Conservation (phyloP, 768 basidiomycete genomes). For the Kwoniella dejecticola region DNA sequence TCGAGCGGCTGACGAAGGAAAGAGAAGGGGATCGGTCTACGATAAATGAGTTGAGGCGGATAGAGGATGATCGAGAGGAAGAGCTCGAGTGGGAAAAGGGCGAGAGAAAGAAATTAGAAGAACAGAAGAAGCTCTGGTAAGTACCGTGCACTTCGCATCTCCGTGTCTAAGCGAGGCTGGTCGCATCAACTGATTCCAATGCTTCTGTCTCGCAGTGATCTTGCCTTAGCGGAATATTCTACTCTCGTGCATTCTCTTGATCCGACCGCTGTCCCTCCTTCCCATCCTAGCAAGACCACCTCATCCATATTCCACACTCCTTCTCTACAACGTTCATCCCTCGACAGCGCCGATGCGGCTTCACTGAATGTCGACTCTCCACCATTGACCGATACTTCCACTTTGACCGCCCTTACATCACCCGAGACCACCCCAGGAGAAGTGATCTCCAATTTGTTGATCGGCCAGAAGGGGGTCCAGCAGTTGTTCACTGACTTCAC, state of each 20-base stretch:
- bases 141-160: conserved; percentile 20
- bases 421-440: conserved; percentile 9
- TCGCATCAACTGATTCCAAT: too few species aligned
- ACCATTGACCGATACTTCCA: not conserved
- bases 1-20: conserved; percentile 34
- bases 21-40: conserved; percentile 39
- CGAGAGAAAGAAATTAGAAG: conserved; percentile 42
- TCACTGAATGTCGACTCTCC: not conserved
- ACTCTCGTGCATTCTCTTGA: conserved; percentile 42
- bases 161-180: too few species aligned
- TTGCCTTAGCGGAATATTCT: conserved; percentile 47
- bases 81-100: conserved; percentile 50
- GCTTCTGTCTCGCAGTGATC: conserved; percentile 29
- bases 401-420: not conserved
- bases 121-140: conserved; percentile 51
- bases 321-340: not conserved
- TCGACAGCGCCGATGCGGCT: not conserved
- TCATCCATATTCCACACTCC: conserved; percentile 18
- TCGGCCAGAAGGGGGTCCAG: conserved; percentile 48
- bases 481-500: conserved; percentile 50
- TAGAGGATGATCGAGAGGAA: conserved; percentile 45
- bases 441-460: conserved; percentile 45
- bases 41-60: conserved; percentile 39
- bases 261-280: conserved; percentile 38
- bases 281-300: conserved; percentile 14